Percentiles rank a stretch among this genome's conserved stretches.
These are phyloP conservation scores for Zygosaccharomyces siamensis DNA, from an alignment of 805 yeast genomes.

Conservation along the genomic window DNA sequence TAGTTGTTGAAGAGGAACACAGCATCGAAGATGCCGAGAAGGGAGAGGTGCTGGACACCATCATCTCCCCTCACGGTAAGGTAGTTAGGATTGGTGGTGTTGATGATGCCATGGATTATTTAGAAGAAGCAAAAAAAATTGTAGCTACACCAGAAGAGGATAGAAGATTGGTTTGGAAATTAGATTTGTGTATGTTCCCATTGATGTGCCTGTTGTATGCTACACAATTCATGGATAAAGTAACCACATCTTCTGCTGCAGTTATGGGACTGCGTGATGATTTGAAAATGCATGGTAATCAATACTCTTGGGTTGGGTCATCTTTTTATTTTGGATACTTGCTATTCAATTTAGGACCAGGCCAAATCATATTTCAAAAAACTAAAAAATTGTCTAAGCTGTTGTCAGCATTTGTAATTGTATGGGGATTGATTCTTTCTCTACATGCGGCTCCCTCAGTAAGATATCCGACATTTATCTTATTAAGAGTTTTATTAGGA, in stretches of 20 bases:
- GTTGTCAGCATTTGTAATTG: conserved; percentile 43
- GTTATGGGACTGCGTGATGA: conserved; percentile 36
- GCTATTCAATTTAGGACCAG: conserved; percentile 43
- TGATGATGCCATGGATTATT: conserved; percentile 10
- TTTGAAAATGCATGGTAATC: conserved; percentile 20
- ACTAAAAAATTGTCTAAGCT: conserved; percentile 51
- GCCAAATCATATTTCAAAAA: conserved; percentile 40
- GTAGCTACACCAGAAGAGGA: conserved; percentile 9
- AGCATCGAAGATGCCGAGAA: background rate
- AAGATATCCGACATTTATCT: conserved; percentile 43
- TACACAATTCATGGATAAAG: conserved; percentile 12
- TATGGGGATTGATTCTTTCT: conserved; percentile 59
- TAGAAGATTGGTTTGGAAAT: conserved; percentile 7
- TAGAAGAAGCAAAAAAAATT: conserved; percentile 7
- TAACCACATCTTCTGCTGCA: conserved; percentile 9
- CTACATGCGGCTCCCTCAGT: conserved; percentile 48
- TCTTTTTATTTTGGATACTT: conserved; percentile 12
- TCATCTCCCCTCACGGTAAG: background rate
- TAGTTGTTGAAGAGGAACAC: background rate
- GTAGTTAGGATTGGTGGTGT: background rate
- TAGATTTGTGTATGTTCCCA: conserved; percentile 12
- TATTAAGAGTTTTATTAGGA: conserved; percentile 49
- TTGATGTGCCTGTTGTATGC: conserved; percentile 10
- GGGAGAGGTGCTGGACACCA: background rate
- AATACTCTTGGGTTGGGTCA: conserved; percentile 11